Percentiles rank a stretch among this genome's conserved stretches.
Conservation (phyloP, 345 rosid species). For the Noccaea caerulescens region DNA sequence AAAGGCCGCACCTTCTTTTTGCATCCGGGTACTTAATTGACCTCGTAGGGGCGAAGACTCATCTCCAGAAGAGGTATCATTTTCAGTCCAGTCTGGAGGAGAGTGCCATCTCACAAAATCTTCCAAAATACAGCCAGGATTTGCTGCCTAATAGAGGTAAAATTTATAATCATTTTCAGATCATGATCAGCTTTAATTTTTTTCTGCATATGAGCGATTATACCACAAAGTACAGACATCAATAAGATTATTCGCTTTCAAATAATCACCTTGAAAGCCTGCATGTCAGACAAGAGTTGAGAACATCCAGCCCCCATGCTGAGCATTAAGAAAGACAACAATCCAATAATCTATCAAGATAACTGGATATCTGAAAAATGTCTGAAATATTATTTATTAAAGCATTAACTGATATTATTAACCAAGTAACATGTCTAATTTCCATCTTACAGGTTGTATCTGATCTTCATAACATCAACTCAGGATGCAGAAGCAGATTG, state of each 20-base stretch:
- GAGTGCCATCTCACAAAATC: constrained; percentile 99
- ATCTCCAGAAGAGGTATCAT: constrained; percentile 57
- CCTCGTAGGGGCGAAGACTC: constrained; percentile 62
- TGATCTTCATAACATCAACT: constrained; percentile 15
- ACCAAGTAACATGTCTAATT: constrained; percentile 1
- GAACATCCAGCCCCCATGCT: constrained; percentile 99
- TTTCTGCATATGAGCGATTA: neutral
- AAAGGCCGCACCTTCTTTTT: constrained; percentile 75
- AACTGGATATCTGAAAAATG: constrained; percentile 26
- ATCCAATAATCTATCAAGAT: constrained; percentile 41
- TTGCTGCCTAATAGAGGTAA: constrained; percentile 71
- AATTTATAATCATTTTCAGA: constrained; percentile 4
- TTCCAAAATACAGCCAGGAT: constrained; percentile 96
- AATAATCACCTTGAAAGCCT: constrained; percentile 86
- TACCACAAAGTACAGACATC: constrained; percentile 10
- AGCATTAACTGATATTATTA: neutral
- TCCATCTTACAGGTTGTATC: constrained; percentile 1
- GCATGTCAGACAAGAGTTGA: constrained; percentile 99
- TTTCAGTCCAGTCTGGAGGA: constrained; percentile 96
- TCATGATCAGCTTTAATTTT: neutral
- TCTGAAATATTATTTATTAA: constrained; percentile 34
- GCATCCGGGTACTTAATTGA: constrained; percentile 92
- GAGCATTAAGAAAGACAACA: constrained; percentile 47
- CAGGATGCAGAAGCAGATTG: neutral
- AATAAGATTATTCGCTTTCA: constrained; percentile 15